phyloP scores from a whole-genome alignment of 2,329 filamentous ascomycete species.

The Penicillium frequentans region DNA sequence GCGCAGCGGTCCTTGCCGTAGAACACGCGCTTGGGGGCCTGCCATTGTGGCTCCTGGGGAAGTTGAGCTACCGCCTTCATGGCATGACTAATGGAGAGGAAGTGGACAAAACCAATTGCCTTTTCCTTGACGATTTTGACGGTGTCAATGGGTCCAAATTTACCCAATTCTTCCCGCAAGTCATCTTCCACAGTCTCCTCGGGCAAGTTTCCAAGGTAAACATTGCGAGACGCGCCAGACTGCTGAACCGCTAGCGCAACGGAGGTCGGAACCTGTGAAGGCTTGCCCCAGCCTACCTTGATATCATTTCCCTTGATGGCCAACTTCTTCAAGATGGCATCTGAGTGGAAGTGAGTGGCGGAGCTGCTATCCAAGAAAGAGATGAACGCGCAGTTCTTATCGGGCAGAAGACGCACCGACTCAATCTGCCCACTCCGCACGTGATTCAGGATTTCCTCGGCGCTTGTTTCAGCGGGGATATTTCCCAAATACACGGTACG shows the following conservation, averaged over 20 bases:
- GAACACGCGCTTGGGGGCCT: slow-evolving; percentile 90
- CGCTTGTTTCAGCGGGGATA: slow-evolving; percentile 94
- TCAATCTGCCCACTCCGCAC: slow-evolving; percentile 98
- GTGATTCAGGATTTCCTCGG: slow-evolving; percentile 94
- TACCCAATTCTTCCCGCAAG: slow-evolving; percentile 88
- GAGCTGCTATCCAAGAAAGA: slow-evolving; percentile 98
- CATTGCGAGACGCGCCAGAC: slow-evolving; percentile 92
- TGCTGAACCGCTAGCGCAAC: slow-evolving; percentile 97
- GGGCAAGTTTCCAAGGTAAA: slow-evolving; percentile 90
- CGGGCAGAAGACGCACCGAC: slow-evolving; percentile 92
- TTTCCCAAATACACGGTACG: slow-evolving; percentile 97
- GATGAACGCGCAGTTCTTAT: slow-evolving; percentile 99
- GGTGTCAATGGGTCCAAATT: slow-evolving; percentile 95
- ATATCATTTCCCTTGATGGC: slow-evolving; percentile 98
- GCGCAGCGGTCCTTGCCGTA: slow-evolving; percentile 98
- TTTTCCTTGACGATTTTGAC: slow-evolving; percentile 98
- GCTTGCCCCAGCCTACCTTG: slow-evolving; percentile 99
- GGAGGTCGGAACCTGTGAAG: slow-evolving; percentile 94
- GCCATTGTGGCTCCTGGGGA: slow-evolving; percentile 92
- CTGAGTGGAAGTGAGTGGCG: slow-evolving; percentile 97
- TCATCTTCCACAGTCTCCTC: slow-evolving; percentile 92
- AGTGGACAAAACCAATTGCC: slow-evolving; percentile 96
- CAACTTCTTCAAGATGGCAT: slow-evolving; percentile 99
- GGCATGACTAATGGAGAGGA: slow-evolving; percentile 93
- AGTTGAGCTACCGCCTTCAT: slow-evolving; percentile 98